Evolutionary conservation across 2,329 filamentous ascomycete species (phyloP), one percentile per base, ranked within the genome.

Genomic region (Davidsoniella virescens): DNA sequence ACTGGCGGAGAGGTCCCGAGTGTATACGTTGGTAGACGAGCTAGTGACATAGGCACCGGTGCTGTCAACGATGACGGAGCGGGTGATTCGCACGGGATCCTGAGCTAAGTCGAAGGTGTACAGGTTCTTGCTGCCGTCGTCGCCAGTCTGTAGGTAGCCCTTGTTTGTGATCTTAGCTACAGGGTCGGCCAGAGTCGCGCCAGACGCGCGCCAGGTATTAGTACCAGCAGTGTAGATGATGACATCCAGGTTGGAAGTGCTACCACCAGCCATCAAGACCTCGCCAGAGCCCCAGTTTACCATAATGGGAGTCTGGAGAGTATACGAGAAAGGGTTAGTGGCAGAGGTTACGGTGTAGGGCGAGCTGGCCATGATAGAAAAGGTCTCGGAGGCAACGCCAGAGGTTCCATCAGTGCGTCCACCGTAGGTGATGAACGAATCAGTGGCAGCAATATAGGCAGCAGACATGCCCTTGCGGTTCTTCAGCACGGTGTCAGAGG

Each of bases 341-440:
- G 51, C 51, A 5, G 51, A 53, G 23, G 75, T 72, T 25, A 76
- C 67, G 1, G 78, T 73, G 61, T 83, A 84, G 0, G 87, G 84
- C 29, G 73, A 66, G 4, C 70, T 70, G 1, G 82, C 79, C 2
- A 71, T 68, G 52, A 95, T 78, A 16, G 82, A 71, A 59, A 88
- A 94, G 0, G 86, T 90, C 57, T 86, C 74, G 1, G 80, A 76
- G 1, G 84, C 87, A 1, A 75, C 67, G 5, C 67, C 64, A 7
- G 66, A 63, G 33, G 66, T 67, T 23, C 76, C 76, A 56, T 80
- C 75, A 57, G 80, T 77, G 14, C 73, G 78, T 43, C 90, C 90
- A 29, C 81, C 84, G 61, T 88, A 95, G 23, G 94, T 72, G 20
- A 95, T 65, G 50, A 96, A 84, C 3, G 77, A 73, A 50, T 85